Evolutionary conservation across 441 rosid species (phyloP).

Genomic region (Pelargonium cotyledonis): DNA sequence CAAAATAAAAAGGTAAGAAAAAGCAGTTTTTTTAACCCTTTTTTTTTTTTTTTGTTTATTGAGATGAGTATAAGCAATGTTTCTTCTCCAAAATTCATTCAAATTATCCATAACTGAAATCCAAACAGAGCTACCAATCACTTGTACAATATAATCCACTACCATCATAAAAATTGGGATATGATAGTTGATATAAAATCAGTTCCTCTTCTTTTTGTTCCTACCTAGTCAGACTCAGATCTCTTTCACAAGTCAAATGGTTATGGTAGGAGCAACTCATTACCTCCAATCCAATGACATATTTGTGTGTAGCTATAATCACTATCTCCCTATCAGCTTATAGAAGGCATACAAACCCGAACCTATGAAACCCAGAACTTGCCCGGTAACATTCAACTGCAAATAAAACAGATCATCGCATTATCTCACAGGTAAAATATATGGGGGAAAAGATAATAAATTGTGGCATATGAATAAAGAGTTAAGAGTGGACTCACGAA

Average conservation of each 20-base stretch:
- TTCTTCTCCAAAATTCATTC: too few relatives aligned
- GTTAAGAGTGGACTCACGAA: conserved; percentile 37
- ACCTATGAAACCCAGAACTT: conserved; percentile 81
- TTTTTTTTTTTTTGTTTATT: too few relatives aligned
- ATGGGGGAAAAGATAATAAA: neutral
- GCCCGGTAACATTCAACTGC: conserved; percentile 88
- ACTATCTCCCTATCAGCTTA: conserved; percentile 66
- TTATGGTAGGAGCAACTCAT: neutral
- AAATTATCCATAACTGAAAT: too few relatives aligned
- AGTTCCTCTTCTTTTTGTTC: neutral
- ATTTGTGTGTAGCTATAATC: neutral
- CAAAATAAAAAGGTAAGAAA: too few relatives aligned
- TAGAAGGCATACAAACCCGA: conserved; percentile 86
- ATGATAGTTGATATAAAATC: neutral
- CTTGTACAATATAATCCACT: too few relatives aligned
- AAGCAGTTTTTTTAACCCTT: too few relatives aligned
- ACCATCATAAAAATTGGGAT: too few relatives aligned
- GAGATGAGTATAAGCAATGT: too few relatives aligned
- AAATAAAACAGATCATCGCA: conserved; percentile 2
- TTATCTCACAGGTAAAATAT: neutral
- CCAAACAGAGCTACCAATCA: too few relatives aligned
- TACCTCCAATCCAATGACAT: conserved; percentile 2
- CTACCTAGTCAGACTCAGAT: too few relatives aligned
- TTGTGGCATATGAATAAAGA: conserved; percentile 14
- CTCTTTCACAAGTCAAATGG: neutral